These are phyloP conservation scores for Dryas drummondii DNA, from an alignment of 306 rosid genomes.

Conservation along the genomic window DNA sequence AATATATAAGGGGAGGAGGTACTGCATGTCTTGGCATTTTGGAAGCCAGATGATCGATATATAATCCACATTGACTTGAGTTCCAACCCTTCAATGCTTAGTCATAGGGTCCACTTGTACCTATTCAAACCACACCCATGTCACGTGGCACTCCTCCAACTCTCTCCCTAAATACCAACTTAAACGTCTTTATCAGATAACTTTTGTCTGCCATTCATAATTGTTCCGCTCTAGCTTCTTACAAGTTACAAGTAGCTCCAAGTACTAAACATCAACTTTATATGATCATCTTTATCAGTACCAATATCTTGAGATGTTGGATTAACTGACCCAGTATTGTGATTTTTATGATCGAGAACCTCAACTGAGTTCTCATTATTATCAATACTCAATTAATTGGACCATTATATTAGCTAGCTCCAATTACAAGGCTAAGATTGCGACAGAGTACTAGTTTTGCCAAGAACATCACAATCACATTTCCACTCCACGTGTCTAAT, in stretches of 20 bases:
- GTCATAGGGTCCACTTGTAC: slow-evolving; percentile 50
- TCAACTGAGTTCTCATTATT: not conserved
- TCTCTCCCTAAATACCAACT: slow-evolving; percentile 29
- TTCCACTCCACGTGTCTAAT: slow-evolving; percentile 39
- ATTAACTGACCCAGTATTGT: too few relatives aligned
- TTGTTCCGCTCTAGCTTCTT: slow-evolving; percentile 28
- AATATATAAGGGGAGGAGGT: not conserved
- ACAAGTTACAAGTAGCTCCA: slow-evolving; percentile 25
- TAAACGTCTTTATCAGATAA: slow-evolving; percentile 39
- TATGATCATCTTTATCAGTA: slow-evolving; percentile 11
- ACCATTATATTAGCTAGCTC: not conserved
- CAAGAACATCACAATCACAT: slow-evolving; percentile 16
- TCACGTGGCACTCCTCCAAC: slow-evolving; percentile 35
- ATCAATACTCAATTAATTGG: not conserved
- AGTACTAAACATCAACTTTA: slow-evolving; percentile 47
- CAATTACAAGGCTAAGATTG: not conserved
- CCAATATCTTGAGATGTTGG: not conserved
- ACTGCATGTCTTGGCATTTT: not conserved
- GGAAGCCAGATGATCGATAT: not conserved
- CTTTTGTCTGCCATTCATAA: slow-evolving; percentile 54
- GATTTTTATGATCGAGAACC: too few relatives aligned
- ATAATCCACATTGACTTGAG: slow-evolving; percentile 14
- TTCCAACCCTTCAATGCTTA: slow-evolving; percentile 18
- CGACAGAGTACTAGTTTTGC: not conserved
- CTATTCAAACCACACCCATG: slow-evolving; percentile 15